A percentile compares a stretch with the other conserved stretches of the same genome.
phyloP scores from a whole-genome alignment of 495 filamentous ascomycete species.

The Extremus antarcticus region DNA sequence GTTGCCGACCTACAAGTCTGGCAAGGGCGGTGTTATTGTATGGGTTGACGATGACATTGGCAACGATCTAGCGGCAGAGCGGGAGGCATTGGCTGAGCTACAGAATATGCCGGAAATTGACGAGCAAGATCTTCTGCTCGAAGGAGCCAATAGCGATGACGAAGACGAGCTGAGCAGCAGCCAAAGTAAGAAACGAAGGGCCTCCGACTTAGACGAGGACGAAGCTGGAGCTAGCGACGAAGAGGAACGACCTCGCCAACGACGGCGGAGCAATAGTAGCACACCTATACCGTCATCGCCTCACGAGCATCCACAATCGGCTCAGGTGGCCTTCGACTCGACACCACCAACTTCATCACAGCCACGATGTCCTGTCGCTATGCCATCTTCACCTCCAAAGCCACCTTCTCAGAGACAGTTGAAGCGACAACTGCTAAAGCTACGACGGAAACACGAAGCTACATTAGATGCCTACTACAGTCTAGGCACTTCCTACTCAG shows the following conservation, averaged over 20 bases:
- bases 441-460: slow-evolving; percentile 65
- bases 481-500: slow-evolving; percentile 79
- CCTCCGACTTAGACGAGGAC: slow-evolving; percentile 58
- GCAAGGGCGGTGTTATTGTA: slow-evolving; percentile 75
- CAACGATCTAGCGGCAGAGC: slow-evolving; percentile 64
- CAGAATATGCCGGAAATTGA: slow-evolving; percentile 83
- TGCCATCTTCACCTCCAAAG: slow-evolving; percentile 42
- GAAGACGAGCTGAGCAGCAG: slow-evolving; percentile 32
- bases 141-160: slow-evolving; percentile 31
- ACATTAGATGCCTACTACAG: slow-evolving; percentile 71
- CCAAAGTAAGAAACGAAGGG: slow-evolving; percentile 61
- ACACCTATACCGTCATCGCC: slow-evolving; percentile 45
- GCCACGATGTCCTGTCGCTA: slow-evolving; percentile 17
- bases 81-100: slow-evolving; percentile 70
- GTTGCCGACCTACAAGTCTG: slow-evolving; percentile 56
- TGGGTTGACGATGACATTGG: slow-evolving; percentile 96
- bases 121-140: slow-evolving; percentile 47
- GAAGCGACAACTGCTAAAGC: slow-evolving; percentile 57
- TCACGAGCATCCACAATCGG: slow-evolving; percentile 27
- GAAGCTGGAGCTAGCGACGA: slow-evolving; percentile 54
- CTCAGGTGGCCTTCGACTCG: slow-evolving; percentile 24
- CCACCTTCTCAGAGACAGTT: slow-evolving; percentile 56
- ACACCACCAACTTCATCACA: slow-evolving; percentile 40
- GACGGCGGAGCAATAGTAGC: slow-evolving; percentile 60
- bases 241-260: slow-evolving; percentile 59